Base-by-base conservation (phyloP, 768 basidiomycete species). In the Cystobasidiopsis lactophilus region DNA sequence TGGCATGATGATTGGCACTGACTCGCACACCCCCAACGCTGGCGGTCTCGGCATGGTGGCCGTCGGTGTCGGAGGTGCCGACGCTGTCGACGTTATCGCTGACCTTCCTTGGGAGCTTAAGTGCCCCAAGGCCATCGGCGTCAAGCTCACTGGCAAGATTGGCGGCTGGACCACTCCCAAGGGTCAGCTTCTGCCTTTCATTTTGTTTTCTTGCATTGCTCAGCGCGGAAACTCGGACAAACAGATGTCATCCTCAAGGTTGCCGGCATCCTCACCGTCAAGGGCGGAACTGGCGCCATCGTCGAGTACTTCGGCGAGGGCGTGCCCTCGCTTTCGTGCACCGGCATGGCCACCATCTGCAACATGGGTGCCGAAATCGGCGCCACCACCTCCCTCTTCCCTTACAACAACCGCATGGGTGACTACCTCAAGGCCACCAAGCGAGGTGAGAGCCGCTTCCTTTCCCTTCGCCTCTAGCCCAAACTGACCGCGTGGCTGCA, bases 311-410 rank as follows among this genome's bases (percentile, higher is more conserved):
- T 73, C 60, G 91, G 91, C 58, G 69, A 85, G 64, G 91, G 91
- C 74, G 82, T 96, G 56, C 82, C 89, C 65, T 85, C 85, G 31
- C 76, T 98, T 55, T 93, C 88, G 45, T 85, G 82, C 75, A 98
- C 91, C 43, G 91, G 91, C 69, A 93, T 95, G 88, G 91, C 84
- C 48, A 96, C 91, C 21, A 91, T 96, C 63, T 95, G 89, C 69
- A 96, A 95, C 77, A 96, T 96, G 91, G 91, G 91, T 74, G 91
- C 91, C 61, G 91, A 98, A 70, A 95, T 96, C 63, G 91, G 91
- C 67, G 93, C 93, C 35, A 98, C 93, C 10, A 96, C 93, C 21
- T 95, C 91, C 18, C 70, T 96, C 61, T 98, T 98, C 85, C 93
- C 93, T 62, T 96, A 82, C 79, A 98, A 96, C 73, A 67, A 71